Percentiles rank a stretch among this genome's conserved stretches.
Conservation (phyloP, 2,329 filamentous ascomycete species). For the Aspergillus brunneoviolaceus region DNA sequence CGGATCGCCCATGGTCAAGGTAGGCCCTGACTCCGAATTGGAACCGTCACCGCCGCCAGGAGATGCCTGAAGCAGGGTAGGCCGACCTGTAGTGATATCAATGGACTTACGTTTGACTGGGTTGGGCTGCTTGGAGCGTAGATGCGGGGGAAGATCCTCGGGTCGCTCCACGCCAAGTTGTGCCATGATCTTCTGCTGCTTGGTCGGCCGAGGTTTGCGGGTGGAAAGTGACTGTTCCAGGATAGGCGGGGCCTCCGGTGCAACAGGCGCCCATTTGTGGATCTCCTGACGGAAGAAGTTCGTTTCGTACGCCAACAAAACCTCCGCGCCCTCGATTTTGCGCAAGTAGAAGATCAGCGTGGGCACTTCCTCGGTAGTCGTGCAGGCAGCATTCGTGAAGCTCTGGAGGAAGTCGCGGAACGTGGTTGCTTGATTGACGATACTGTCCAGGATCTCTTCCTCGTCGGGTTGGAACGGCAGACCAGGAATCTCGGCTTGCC, state of each 20-base stretch:
- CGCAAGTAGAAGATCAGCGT: constrained; percentile 92
- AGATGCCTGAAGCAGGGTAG: constrained; percentile 32
- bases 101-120: constrained; percentile 68
- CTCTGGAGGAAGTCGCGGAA: constrained; percentile 80
- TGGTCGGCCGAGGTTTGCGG: constrained; percentile 91
- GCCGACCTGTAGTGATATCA: constrained; percentile 39
- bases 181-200: constrained; percentile 90
- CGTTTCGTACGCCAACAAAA: constrained; percentile 87
- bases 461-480: constrained; percentile 96
- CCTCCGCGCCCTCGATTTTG: constrained; percentile 95
- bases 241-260: constrained; percentile 79
- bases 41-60: constrained; percentile 22
- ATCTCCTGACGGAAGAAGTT: constrained; percentile 96
- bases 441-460: constrained; percentile 79
- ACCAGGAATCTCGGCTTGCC: constrained; percentile 76
- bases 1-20: constrained; percentile 33
- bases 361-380: constrained; percentile 80
- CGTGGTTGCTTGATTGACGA: constrained; percentile 78
- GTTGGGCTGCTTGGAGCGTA: constrained; percentile 74
- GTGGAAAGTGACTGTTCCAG: constrained; percentile 87
- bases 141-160: constrained; percentile 81
- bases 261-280: constrained; percentile 91
- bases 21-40: constrained; percentile 33
- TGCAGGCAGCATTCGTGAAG: constrained; percentile 78
- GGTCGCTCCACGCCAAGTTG: constrained; percentile 86